Evolutionary conservation across 805 yeast genomes (phyloP), one percentile per base, ranked within the genome.

Genomic region (Lachancea nothofagi): DNA sequence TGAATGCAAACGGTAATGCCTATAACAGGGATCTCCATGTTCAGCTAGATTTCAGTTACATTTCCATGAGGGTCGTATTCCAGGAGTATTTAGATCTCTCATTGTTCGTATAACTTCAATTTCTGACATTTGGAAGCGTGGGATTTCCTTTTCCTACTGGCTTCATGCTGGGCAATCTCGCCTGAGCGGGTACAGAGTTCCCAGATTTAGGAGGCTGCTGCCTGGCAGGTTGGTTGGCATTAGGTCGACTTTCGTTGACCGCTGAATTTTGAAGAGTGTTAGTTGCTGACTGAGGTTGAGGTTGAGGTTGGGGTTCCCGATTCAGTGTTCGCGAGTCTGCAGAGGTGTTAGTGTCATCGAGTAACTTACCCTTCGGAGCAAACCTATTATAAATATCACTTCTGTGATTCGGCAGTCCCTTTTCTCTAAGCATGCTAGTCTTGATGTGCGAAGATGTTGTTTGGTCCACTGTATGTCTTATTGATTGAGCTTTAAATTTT

Each of bases 391-490:
- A 60, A 2, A 49, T 29, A 5, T 50, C 30, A 10, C 47, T 53
- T 38, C 59, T 49, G 3, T 55, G 33, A 19, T 32, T 38, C 14
- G 44, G 40, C 12, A 49, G 35, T 2, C 54, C 57, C 32, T 50
- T 56, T 24, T 55, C 59, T 33, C 52, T 54, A 19, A 55, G 36
- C 1, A 42, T 39, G 21, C 49, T 48, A 3, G 47, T 46, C 15
- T 62, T 60, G 7, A 83, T 66, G 2, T 83, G 88, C 3, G 77
- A 74, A 0, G 89, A 82, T 42, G 74, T 78, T 1, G 72, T 69
- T 33, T 81, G 90, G 56, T 83, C 88, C 10, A 81, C 66, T 0
- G 82, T 78, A 40, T 77, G 73, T 46, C 69, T 72, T 10, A 71
- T 73, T 5, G 75, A 75, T 30, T 74, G 76, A 38, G 72, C 74